phyloP scores from a whole-genome alignment of 306 rosid genomes.

The Castanea mollissima region DNA sequence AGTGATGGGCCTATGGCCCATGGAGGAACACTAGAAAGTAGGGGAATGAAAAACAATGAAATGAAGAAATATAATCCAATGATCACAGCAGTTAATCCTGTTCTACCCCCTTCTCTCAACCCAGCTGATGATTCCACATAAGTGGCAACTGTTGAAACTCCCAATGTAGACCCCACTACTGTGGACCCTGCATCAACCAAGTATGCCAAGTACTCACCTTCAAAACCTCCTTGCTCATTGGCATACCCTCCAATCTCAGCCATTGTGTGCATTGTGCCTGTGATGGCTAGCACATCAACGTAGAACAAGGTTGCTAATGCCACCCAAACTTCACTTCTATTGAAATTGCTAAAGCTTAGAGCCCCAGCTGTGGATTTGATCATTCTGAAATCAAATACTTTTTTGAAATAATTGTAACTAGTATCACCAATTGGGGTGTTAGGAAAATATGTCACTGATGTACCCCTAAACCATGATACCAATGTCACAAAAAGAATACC shows the following conservation, averaged over 20 bases:
- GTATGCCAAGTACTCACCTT: slow-evolving; percentile 86
- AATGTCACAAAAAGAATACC: slow-evolving; percentile 77
- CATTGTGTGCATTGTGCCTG: slow-evolving; percentile 83
- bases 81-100: slow-evolving; percentile 76
- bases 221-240: slow-evolving; percentile 69
- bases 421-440: slow-evolving; percentile 56
- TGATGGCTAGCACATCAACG: slow-evolving; percentile 77
- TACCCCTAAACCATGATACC: slow-evolving; percentile 77
- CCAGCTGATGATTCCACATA: slow-evolving; percentile 83
- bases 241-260: slow-evolving; percentile 75
- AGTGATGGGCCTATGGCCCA: slow-evolving; percentile 96
- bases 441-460: slow-evolving; percentile 75
- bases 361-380: slow-evolving; percentile 72
- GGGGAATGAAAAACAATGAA: slow-evolving; percentile 74
- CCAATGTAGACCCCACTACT: slow-evolving; percentile 59
- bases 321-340: slow-evolving; percentile 65
- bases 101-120: slow-evolving; percentile 81
- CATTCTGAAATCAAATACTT: slow-evolving; percentile 69
- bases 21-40: slow-evolving; percentile 81
- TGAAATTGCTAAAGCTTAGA: slow-evolving; percentile 55
- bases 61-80: slow-evolving; percentile 63
- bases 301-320: slow-evolving; percentile 74
- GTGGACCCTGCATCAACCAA: slow-evolving; percentile 79
- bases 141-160: slow-evolving; percentile 69
- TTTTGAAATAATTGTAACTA: slow-evolving; percentile 58